Percentiles rank a stretch among this genome's conserved stretches.
Conservation (phyloP, 2,329 filamentous ascomycete genomes). For the Fusarium sp. region DNA sequence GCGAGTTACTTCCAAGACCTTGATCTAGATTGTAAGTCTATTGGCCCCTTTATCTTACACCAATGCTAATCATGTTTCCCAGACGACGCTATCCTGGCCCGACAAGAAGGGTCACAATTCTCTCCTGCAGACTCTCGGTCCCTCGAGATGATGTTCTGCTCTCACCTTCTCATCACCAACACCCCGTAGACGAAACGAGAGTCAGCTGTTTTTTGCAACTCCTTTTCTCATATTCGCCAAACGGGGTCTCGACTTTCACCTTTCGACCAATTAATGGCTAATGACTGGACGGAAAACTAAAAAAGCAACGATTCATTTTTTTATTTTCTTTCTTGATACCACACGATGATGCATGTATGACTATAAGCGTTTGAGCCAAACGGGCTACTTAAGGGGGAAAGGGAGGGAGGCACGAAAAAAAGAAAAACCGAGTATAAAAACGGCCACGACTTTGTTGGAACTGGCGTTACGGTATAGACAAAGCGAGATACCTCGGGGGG, state of each 20-base stretch:
- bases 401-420: neutral
- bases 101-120: constrained; percentile 65
- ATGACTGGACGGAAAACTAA: constrained; percentile 44
- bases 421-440: constrained; percentile 22
- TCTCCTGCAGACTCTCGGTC: constrained; percentile 62
- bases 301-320: constrained; percentile 33
- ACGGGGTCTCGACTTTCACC: constrained; percentile 1
- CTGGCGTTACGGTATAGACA: constrained; percentile 45
- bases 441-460: constrained; percentile 6
- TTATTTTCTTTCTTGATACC: constrained; percentile 41
- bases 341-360: constrained; percentile 41
- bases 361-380: constrained; percentile 14
- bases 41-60: neutral
- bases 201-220: neutral
- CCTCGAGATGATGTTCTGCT: constrained; percentile 63
- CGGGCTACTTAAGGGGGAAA: neutral
- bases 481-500: constrained; percentile 37
- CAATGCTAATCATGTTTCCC: neutral
- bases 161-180: constrained; percentile 59
- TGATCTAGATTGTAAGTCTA: constrained; percentile 68
- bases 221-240: neutral
- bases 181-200: constrained; percentile 18
- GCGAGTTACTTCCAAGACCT: constrained; percentile 67
- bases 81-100: constrained; percentile 54
- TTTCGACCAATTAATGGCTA: constrained; percentile 43